A percentile compares a stretch with the other conserved stretches of the same genome.
Conservation (phyloP, 139 green algal species). For the Chlorella sp. region DNA sequence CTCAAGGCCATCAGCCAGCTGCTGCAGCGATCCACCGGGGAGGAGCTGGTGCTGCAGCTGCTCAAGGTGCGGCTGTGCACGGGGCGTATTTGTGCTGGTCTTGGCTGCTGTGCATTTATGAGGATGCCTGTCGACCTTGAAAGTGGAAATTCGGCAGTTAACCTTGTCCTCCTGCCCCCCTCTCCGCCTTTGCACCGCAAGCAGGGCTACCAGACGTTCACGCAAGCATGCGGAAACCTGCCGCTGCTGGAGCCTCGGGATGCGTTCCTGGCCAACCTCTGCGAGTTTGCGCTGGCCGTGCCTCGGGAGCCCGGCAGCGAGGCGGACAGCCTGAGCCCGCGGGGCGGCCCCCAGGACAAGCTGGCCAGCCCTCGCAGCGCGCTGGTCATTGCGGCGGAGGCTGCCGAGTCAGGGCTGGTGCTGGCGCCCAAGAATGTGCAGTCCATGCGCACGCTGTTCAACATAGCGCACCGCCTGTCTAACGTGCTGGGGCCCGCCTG, state of each 20-base stretch:
- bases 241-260: constrained; percentile 72
- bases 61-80: constrained; percentile 49
- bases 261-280: constrained; percentile 79
- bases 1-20: constrained; percentile 61
- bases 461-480: constrained; percentile 75
- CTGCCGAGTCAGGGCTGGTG: constrained; percentile 30
- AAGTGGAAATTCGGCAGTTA: no score
- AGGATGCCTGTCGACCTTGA: no score
- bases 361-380: constrained; percentile 11
- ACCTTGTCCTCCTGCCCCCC: background rate
- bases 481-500: constrained; percentile 70
- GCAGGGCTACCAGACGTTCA: constrained; percentile 68
- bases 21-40: constrained; percentile 46
- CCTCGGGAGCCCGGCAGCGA: background rate
- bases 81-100: background rate
- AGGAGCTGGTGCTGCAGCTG: constrained; percentile 56
- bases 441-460: constrained; percentile 86
- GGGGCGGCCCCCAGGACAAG: background rate
- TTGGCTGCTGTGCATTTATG: background rate
- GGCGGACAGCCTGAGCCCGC: background rate
- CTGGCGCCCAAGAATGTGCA: constrained; percentile 87
- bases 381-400: background rate
- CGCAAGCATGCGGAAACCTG: constrained; percentile 64
- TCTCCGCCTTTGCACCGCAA: background rate
- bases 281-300: constrained; percentile 70